Base-by-base conservation (phyloP, 179 eudicot genomes). In the Pouteria campechiana region DNA sequence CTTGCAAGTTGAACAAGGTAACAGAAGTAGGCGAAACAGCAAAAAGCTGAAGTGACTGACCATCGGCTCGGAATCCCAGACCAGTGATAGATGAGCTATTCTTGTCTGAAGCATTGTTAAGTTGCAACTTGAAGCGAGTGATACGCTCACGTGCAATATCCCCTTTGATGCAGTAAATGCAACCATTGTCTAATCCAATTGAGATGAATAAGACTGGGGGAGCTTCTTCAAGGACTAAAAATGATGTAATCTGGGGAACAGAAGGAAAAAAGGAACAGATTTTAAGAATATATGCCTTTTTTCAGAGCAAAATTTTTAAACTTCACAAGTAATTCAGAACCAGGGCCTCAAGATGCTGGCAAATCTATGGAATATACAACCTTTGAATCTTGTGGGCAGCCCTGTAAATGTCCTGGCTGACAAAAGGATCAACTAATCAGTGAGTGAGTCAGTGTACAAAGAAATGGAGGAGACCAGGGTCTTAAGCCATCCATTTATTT, bases 91-190 rank as follows among this genome's bases (percentile, higher is more conserved):
- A 58, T 37, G 74, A 73, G 29, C 50, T 58, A 24, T 68, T 63
- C 52, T 66, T 69, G 40, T 70, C 73, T 48, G 78, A 55, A 62
- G 72, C 57, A 65, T 50, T 64, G 35, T 75, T 75, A 54, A 86
- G 86, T 61, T 75, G 67, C 55, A 90, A 87, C 48, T 73, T 87
- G 64, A 86, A 86, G 14, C 98, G 94, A 29, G 81, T 75, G 53
- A 90, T 90, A 22, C 92, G 71, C 54, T 90, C 96, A 53, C 98
- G 98, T 25, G 94, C 98, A 56, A 90, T 72, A 58, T 90, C 98
- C 32, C 98, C 96, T 73, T 72, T 83, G 48, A 90, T 90, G 67
- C 96, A 84, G 58, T 90, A 90, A 52, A 90, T 79, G 63, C 80
- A 70, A 33, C 96, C 98, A 57, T 79, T 90, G 54, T 82, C 92